Base-by-base conservation (phyloP, 2,329 filamentous ascomycete species). In the Botrytis aclada region DNA sequence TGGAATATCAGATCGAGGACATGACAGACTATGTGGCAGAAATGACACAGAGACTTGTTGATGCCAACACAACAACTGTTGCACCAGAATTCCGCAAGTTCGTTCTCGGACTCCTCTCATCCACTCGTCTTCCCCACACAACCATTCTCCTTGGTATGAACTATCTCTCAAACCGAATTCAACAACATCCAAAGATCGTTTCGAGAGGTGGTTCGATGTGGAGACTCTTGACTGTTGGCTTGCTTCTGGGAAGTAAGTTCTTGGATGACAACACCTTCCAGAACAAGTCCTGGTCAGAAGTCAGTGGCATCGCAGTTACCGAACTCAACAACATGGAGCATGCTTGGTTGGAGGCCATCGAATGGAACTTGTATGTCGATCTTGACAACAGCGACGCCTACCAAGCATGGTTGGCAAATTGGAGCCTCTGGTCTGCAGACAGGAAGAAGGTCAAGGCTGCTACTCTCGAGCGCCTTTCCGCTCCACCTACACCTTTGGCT, bases 211-310 rank as follows among this genome's bases (percentile, higher is more conserved):
- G 86, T 69, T 87, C 90, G 78, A 85, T 92, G 71, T 92, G 92
- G 82, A 88, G 89, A 71, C 88, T 93, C 82, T 86, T 93, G 75
- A 92, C 90, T 37, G 89, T 91, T 69, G 87, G 88, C 56, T 84
- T 93, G 66, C 85, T 93, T 70, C 84, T 93, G 69, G 91, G 90
- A 73, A 93, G 90, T 85, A 93, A 93, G 83, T 93, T 93, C 81
- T 82, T 93, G 75, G 91, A 93, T 78, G 91, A 93, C 83, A 93
- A 93, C 81, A 93, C 91, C 47, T 93, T 93, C 84, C 91, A 93
- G 84, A 93, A 93, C 82, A 88, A 90, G 75, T 93, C 91, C 4
- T 93, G 91, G 91, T 89, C 91, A 16, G 91, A 93, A 80, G 91
- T 93, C 70, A 93, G 90, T 81, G 89, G 89, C 77, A 92, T 93